Evolutionary conservation across 768 basidiomycete genomes (phyloP).

Genomic region (Podaxis sp.): DNA sequence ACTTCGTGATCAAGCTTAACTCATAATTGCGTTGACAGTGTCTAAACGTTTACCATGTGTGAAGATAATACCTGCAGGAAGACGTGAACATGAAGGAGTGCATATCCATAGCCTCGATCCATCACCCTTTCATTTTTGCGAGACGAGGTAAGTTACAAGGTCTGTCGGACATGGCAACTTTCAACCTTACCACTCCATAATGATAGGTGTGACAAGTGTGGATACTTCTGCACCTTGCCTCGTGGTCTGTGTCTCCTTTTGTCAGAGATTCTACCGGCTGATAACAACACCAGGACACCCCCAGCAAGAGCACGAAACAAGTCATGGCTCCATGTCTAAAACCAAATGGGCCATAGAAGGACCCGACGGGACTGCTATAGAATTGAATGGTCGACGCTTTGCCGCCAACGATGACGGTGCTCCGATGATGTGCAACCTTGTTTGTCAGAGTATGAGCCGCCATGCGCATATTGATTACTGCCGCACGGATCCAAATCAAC

Average conservation of each 20-base stretch:
- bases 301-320: constrained; percentile 60
- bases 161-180: not conserved
- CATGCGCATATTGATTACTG: constrained; percentile 60
- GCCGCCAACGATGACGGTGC: constrained; percentile 54
- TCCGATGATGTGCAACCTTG: constrained; percentile 61
- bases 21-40: constrained; percentile 28
- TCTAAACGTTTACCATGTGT: constrained; percentile 50
- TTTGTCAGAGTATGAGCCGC: constrained; percentile 53
- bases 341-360: constrained; percentile 58
- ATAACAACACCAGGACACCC: constrained; percentile 44
- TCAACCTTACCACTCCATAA: not conserved
- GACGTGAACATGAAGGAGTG: constrained; percentile 38
- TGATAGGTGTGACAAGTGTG: constrained; percentile 50
- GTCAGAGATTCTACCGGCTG: not conserved
- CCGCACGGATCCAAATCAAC: constrained; percentile 32
- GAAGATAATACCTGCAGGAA: constrained; percentile 41
- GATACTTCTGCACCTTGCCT: constrained; percentile 58
- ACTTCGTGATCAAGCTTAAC: not conserved
- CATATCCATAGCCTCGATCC: constrained; percentile 48
- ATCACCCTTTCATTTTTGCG: constrained; percentile 52
- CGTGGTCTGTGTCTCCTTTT: constrained; percentile 35
- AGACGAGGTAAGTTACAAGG: constrained; percentile 34
- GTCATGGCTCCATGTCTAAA: constrained; percentile 61
- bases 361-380: constrained; percentile 45
- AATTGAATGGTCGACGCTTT: constrained; percentile 56